phyloP scores from a whole-genome alignment of 2,329 filamentous ascomycete genomes.

The Colletotrichum liaoningense region DNA sequence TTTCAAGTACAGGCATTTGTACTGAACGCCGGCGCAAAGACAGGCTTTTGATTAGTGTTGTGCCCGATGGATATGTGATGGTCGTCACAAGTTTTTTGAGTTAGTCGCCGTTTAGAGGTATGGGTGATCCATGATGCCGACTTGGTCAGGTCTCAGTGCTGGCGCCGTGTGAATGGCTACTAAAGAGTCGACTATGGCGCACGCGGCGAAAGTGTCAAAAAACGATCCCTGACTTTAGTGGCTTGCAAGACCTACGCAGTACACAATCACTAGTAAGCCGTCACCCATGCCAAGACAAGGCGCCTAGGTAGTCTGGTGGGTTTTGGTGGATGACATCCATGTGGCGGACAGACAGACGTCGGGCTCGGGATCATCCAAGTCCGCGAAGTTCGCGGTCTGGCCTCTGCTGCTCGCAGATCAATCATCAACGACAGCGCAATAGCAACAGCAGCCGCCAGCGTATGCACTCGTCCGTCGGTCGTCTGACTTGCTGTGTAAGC shows the following conservation, averaged over 20 bases:
- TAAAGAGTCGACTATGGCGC: slow-evolving; percentile 13
- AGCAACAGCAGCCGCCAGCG: not conserved
- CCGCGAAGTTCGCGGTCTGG: slow-evolving; percentile 13
- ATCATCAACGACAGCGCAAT: slow-evolving; percentile 1
- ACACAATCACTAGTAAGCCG: not conserved
- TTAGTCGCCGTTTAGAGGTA: slow-evolving; percentile 4
- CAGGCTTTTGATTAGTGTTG: not conserved
- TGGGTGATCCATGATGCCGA: slow-evolving; percentile 26
- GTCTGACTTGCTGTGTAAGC: slow-evolving; percentile 29
- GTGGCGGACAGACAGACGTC: slow-evolving; percentile 17
- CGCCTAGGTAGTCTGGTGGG: not conserved
- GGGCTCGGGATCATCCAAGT: slow-evolving; percentile 31
- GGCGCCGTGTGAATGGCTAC: slow-evolving; percentile 18
- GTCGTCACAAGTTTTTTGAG: not conserved
- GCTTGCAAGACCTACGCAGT: not conserved
- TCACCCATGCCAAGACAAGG: slow-evolving; percentile 12
- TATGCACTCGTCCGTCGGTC: slow-evolving; percentile 11
- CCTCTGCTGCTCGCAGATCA: slow-evolving; percentile 30
- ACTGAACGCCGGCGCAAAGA: not conserved
- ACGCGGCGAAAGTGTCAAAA: slow-evolving; percentile 10
- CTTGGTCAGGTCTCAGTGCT: slow-evolving; percentile 5
- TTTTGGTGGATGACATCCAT: not conserved
- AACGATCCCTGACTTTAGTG: slow-evolving; percentile 1
- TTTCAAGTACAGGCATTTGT: slow-evolving; percentile 1
- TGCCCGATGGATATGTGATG: not conserved